Base-by-base conservation (phyloP, 306 rosid genomes). In the Crotalaria pallida region DNA sequence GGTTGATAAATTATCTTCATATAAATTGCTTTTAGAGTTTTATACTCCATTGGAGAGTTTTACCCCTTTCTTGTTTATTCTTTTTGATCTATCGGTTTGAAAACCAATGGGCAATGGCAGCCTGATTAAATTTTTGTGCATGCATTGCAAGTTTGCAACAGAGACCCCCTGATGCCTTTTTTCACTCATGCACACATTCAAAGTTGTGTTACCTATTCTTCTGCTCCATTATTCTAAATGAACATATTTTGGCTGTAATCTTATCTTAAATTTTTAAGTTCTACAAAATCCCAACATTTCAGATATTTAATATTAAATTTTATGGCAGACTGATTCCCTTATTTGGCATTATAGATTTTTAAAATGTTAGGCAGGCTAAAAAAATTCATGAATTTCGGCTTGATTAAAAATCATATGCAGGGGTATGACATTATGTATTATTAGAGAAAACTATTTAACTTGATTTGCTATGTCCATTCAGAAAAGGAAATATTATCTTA, bases 361-460 rank as follows among this genome's bases (percentile, higher is more conserved):
- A 33, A 59, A 59, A 17, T 65, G 36, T 69, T 26, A 19, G 18
- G 71, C 52, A 19, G 24, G 75, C 52, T 72, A 26, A 61, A 67
- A 67, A 16, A 31, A 65, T 69, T 65, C 64, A 53, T 47, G 65
- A 74, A 18, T 52, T 57, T 64, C 34, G 52, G 58, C 67, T 69
- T 70, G 49, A 66, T 56, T 48, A 31, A 27, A 27, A 56, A 70
- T 49, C 44, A 18, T n/a, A n/a, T 36, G 51, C 31, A 17, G 27
- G 36, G 49, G 31, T 41, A 22, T 55, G 61, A 56, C 53, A 17
- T 26, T 61, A 49, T 26, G 61, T 56, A 31, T 58, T 63, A 57
- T 67, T 36, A 52, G 33, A 23, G 55, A 45, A 53, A 48, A 43
- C 2, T 53, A 29, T 18, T 45, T 19, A 36, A 55, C 53, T 55